These are phyloP conservation scores for Aspergillus costaricaensis DNA, from an alignment of 2,329 filamentous ascomycete species.

Conservation along the genomic window DNA sequence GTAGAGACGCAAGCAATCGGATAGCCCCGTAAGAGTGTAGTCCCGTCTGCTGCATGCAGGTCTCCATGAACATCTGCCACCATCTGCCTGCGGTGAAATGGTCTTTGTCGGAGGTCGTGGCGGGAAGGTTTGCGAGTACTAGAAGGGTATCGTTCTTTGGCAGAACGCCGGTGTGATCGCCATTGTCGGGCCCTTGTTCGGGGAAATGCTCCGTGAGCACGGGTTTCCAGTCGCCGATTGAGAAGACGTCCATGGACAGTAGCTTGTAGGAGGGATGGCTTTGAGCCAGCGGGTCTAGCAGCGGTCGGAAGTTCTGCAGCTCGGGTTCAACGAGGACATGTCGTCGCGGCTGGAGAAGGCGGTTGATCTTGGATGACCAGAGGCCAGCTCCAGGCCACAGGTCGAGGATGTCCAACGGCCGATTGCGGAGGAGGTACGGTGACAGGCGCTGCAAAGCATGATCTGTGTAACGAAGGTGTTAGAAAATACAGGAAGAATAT, in stretches of 20 bases:
- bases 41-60: constrained; percentile 59
- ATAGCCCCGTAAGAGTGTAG: constrained; percentile 78
- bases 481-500: background rate
- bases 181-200: constrained; percentile 52
- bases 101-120: constrained; percentile 54
- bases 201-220: constrained; percentile 48
- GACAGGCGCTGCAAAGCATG: constrained; percentile 71
- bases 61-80: constrained; percentile 56
- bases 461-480: constrained; percentile 46
- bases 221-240: constrained; percentile 57
- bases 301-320: constrained; percentile 57
- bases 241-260: constrained; percentile 56
- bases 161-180: constrained; percentile 45
- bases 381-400: constrained; percentile 78
- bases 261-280: constrained; percentile 52
- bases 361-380: constrained; percentile 76
- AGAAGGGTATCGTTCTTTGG: constrained; percentile 72
- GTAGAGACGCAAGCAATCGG: constrained; percentile 74
- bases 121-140: constrained; percentile 67
- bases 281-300: constrained; percentile 61
- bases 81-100: constrained; percentile 55
- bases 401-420: constrained; percentile 83
- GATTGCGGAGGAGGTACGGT: constrained; percentile 66
- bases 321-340: constrained; percentile 83
- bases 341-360: constrained; percentile 71